Percentiles rank a stretch among this genome's conserved stretches.
Evolutionary conservation across 805 yeast genomes (phyloP).

Genomic region (Barnettozyma vustinii): DNA sequence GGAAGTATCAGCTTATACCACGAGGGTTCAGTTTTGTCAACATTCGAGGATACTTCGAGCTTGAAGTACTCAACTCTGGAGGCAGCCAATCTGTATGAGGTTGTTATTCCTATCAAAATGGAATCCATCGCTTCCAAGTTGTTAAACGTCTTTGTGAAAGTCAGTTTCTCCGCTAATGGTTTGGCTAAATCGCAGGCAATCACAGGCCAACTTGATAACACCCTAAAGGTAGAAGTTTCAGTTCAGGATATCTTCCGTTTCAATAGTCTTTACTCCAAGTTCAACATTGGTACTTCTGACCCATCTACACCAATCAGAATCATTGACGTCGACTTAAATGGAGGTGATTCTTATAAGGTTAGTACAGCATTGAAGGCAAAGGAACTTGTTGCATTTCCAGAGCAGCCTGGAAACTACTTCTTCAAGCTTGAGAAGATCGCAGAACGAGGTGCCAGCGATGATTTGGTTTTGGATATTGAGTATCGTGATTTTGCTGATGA

Average conservation of each 20-base stretch:
- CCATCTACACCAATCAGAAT: conserved; percentile 49
- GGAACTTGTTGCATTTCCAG: conserved; percentile 50
- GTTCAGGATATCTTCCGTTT: conserved; percentile 74
- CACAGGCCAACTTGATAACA: conserved; percentile 39
- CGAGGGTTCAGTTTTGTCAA: conserved; percentile 3
- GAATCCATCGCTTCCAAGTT: conserved; percentile 10
- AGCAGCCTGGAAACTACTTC: conserved; percentile 63
- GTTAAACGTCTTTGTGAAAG: conserved; percentile 11
- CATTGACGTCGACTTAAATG: conserved; percentile 35
- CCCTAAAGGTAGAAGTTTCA: conserved; percentile 61
- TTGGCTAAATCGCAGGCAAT: conserved; percentile 15
- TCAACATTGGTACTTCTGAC: conserved; percentile 58
- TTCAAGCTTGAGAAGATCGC: conserved; percentile 40
- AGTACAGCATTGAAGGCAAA: conserved; percentile 26
- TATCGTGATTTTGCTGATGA: conserved; percentile 47
- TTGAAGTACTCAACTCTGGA: conserved; percentile 5
- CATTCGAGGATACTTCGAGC: neutral
- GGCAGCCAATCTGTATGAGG: conserved; percentile 15
- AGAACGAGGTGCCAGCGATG: conserved; percentile 27
- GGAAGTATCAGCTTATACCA: neutral
- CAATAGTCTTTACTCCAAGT: conserved; percentile 54
- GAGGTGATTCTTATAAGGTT: conserved; percentile 30
- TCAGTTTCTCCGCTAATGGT: conserved; percentile 8
- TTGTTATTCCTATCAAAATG: conserved; percentile 31
- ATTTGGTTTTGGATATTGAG: conserved; percentile 36